These are phyloP conservation scores for Eutypa lata DNA, from an alignment of 2,329 filamentous ascomycete genomes.

Conservation along the genomic window DNA sequence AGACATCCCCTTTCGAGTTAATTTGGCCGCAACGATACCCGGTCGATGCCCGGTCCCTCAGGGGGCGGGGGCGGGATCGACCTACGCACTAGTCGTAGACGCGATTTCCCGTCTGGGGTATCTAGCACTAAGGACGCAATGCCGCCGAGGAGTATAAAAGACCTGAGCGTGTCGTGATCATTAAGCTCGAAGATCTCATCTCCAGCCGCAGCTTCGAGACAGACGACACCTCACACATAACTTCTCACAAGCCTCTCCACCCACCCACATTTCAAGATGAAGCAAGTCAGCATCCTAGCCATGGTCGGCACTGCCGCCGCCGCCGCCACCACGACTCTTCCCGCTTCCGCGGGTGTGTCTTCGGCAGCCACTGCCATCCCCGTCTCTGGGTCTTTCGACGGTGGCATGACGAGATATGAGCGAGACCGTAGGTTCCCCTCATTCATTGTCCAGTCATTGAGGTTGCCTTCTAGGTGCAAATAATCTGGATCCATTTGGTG, in stretches of 20 bases:
- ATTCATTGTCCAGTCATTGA: no score
- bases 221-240: not conserved
- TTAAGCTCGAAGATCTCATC: not conserved
- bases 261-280: not conserved
- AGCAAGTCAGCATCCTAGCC: not conserved
- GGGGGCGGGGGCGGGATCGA: no score
- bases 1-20: no score
- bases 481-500: no score
- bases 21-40: no score
- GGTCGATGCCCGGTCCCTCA: no score
- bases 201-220: not conserved
- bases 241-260: not conserved
- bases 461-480: no score
- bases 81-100: no score
- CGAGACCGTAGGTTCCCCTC: not conserved
- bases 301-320: not conserved
- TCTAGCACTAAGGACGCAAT: not conserved
- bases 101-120: no score
- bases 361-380: slow-evolving; percentile 7
- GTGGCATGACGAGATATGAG: slow-evolving; percentile 2
- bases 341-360: slow-evolving; percentile 4
- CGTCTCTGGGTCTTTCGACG: slow-evolving; percentile 1
- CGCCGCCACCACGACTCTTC: slow-evolving; percentile 6
- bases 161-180: not conserved
- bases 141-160: not conserved